Evolutionary conservation across 176 grass and related monocot genomes (phyloP).

Genomic region (Olyra latifolia): DNA sequence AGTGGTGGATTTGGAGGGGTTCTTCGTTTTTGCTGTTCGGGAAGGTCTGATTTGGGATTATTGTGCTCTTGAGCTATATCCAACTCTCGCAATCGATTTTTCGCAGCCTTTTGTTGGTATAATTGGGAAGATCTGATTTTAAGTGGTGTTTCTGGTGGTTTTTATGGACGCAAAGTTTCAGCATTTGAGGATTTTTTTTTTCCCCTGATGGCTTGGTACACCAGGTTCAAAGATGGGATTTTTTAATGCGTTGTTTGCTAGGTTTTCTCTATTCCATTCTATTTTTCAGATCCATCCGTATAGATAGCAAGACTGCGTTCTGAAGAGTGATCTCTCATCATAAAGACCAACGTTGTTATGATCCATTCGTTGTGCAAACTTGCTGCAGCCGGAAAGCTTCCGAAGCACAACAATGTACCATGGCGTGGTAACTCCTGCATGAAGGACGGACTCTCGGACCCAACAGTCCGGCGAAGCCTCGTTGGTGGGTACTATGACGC

Average conservation of each 20-base stretch:
- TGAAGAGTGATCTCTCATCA: not conserved
- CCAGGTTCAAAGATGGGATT: not conserved
- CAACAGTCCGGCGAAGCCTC: slow-evolving; percentile 50
- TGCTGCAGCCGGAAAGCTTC: slow-evolving; percentile 73
- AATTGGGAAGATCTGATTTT: not conserved
- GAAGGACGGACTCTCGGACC: slow-evolving; percentile 80
- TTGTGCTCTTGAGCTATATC: not conserved
- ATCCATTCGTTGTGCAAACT: not conserved
- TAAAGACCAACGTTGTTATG: not conserved
- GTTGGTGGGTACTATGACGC: slow-evolving; percentile 82
- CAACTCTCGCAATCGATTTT: not conserved
- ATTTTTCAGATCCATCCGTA: slow-evolving; percentile 15
- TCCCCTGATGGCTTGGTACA: not conserved
- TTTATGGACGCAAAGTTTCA: not conserved
- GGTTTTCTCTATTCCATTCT: not conserved
- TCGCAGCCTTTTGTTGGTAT: not conserved
- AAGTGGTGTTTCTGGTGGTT: not conserved
- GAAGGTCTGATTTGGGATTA: not conserved
- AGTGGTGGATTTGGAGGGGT: not conserved
- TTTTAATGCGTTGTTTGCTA: not conserved
- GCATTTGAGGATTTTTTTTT: not conserved
- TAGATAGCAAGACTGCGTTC: slow-evolving; percentile 2
- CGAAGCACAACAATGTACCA: slow-evolving; percentile 78
- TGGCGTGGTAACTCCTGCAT: slow-evolving; percentile 83
- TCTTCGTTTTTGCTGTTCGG: not conserved